Percentiles rank a stretch among this genome's conserved stretches.
Evolutionary conservation across 2,329 filamentous ascomycete species (phyloP).

Genomic region (Acrocalymma vagum): DNA sequence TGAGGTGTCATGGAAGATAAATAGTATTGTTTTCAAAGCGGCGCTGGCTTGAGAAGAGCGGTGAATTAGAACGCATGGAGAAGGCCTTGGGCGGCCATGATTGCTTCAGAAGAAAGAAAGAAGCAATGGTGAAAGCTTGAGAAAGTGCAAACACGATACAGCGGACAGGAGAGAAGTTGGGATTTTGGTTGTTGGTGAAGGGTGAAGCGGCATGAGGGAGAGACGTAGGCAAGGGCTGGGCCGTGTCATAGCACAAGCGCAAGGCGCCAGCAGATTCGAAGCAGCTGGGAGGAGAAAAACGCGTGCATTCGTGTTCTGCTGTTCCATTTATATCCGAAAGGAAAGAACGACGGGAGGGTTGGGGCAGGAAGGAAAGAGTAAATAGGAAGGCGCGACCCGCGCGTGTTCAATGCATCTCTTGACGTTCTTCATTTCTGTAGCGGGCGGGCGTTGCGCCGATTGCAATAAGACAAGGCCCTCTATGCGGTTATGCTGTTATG

Average conservation of each 20-base stretch:
- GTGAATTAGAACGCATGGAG: conserved; percentile 19
- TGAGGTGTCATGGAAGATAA: conserved; percentile 47
- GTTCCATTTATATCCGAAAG: too few relatives aligned
- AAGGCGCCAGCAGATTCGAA: too few relatives aligned
- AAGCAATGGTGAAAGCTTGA: conserved; percentile 8
- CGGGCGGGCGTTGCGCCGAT: too few relatives aligned
- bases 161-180: conserved; percentile 11
- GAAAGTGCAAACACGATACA: conserved; percentile 32
- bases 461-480: too few relatives aligned
- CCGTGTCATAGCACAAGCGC: conserved; percentile 25
- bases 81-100: conserved; percentile 12
- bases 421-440: too few relatives aligned
- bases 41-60: conserved; percentile 39
- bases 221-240: conserved; percentile 27
- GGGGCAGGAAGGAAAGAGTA: too few relatives aligned
- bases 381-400: too few relatives aligned
- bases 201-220: conserved; percentile 8
- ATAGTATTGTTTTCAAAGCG: conserved; percentile 43
- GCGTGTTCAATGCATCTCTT: too few relatives aligned
- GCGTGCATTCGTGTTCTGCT: too few relatives aligned
- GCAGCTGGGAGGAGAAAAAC: too few relatives aligned
- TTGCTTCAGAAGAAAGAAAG: conserved; percentile 21
- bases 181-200: conserved; percentile 2
- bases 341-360: too few relatives aligned
- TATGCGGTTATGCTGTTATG: too few relatives aligned